Evolutionary conservation across 2,329 filamentous ascomycete species (phyloP), one percentile per base, ranked within the genome.

Genomic region (Cordyceps fumosorosea): DNA sequence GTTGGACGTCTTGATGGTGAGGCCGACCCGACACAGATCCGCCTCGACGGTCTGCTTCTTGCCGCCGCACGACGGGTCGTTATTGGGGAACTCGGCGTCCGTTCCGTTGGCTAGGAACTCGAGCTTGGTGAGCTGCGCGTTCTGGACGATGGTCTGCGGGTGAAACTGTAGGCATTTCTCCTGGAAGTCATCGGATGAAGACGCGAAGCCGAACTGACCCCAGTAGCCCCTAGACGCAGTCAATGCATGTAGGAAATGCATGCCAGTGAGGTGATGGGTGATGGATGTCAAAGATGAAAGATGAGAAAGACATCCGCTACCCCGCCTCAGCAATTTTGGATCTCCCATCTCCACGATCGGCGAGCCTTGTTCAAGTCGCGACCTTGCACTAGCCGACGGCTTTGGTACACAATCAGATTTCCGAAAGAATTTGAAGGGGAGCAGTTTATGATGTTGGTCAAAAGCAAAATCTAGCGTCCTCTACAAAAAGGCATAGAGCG

Each of bases 61-160:
- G 32, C 54, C 60, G 11, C 8, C 29, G 59, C 80, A 82, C 45
- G 76, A 73, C 16, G 69, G 66, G 56, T 77, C 72, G 63, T 74
- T 72, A 20, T 75, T 73, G 1, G 75, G 68, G 18, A 78, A 65
- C 12, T 67, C 32, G 75, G 64, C 56, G 11, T 22, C 59, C 8
- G 63, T 54, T n/a, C 61, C 61, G 16, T n/a, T 48, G 18, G 60
- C 12, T 18, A 63, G 48, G 51, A 63, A 60, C 50, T 63, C 61
- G 44, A 64, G 58, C 16, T 20, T 58, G 1, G 45, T 51, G 56
- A 40, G 56, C 45, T 51, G 56, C 6, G 47, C 40, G 22, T 32
- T 20, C 6, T 24, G 4, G 11, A 51, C 32, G 5, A 32, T 14
- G 14, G 32, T 6, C 14, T 42, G 29, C 11, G 45, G 56, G 10